Conservation (phyloP, 202 grass and related monocot species). For the Schoenoplectus tabernaemontani region DNA sequence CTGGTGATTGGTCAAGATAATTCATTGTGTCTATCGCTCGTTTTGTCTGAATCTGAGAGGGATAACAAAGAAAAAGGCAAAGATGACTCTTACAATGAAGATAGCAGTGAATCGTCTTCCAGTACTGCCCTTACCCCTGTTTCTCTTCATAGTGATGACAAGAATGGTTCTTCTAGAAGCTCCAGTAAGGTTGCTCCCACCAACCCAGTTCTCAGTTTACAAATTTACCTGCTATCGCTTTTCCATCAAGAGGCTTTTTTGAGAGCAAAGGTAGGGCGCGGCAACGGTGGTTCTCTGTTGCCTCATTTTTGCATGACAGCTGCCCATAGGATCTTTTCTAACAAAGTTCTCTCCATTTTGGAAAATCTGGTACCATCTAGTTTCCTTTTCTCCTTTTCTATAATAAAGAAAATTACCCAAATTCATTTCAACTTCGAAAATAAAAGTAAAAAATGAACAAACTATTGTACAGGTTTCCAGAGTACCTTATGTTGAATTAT, state of each 20-base stretch:
- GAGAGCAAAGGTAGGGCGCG: conserved; percentile 45
- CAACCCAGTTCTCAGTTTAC: conserved; percentile 44
- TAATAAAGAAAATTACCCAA: not conserved
- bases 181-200: conserved; percentile 24
- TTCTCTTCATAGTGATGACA: conserved; percentile 32
- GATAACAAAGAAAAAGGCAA: conserved; percentile 27
- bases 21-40: conserved; percentile 68
- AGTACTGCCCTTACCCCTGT: conserved; percentile 30
- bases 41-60: conserved; percentile 31
- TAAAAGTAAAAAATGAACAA: not conserved
- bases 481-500: conserved; percentile 72
- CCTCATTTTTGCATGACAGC: conserved; percentile 89
- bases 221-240: conserved; percentile 75
- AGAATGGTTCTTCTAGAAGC: conserved; percentile 25
- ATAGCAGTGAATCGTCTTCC: conserved; percentile 18
- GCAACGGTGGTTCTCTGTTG: conserved; percentile 33
- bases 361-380: conserved; percentile 58
- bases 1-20: conserved; percentile 78
- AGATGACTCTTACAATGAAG: conserved; percentile 27
- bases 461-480: conserved; percentile 54
- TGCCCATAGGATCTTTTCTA: conserved; percentile 81
- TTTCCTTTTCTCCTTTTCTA: conserved; percentile 10
- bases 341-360: conserved; percentile 62
- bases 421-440: not conserved
- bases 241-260: conserved; percentile 60